Evolutionary conservation across 352 stramenopile genomes (phyloP), one percentile per base, ranked within the genome.

Genomic region (Globisporangium irregulare): DNA sequence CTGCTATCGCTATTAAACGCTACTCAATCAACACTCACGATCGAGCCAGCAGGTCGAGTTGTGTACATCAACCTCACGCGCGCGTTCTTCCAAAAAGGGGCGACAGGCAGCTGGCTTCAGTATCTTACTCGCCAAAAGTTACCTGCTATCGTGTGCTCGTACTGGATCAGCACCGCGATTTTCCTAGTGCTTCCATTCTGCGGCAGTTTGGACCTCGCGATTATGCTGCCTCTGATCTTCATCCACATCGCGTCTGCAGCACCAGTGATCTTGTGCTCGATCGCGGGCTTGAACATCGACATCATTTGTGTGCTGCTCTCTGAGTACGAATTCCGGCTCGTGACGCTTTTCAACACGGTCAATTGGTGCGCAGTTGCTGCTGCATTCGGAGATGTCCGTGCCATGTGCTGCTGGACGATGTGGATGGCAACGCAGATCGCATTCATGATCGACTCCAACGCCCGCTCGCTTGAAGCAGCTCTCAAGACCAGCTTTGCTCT

Each of bases 241-340:
- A 9, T 34, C n/a, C 67, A 68, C 27, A 1, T 73, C 1, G 34
- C 60, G 3, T 25, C 76, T 3, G 69, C 71, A 24, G 14, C 72
- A 1, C 75, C 75, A 18, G 67, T 66, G 15, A 54, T 77, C 0
- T 25, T 69, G 5, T 25, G 71, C 12, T 62, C 59, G 1, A 63
- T 72, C 29, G 58, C 61, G 7, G 68, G 72, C 14, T 54, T 76
- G 25, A 79, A 65, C 34, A 27, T 67, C 29, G 68, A 72, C 20
- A 73, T 77, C 4, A 1, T 73, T 0, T 50, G 36, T 4, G 1
- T 75, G 2, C 25, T 79, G 15, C 0, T 61, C 10, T 7, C 34
- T 0, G 73, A 79, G 29, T 67, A 57, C 55, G 75, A 81, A 43
- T 81, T 78, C 41, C 65, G 56, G 4, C 61, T 67, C 38, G 34